Base-by-base conservation (phyloP, 2,329 filamentous ascomycete species). In the Penicillium capsulatum region DNA sequence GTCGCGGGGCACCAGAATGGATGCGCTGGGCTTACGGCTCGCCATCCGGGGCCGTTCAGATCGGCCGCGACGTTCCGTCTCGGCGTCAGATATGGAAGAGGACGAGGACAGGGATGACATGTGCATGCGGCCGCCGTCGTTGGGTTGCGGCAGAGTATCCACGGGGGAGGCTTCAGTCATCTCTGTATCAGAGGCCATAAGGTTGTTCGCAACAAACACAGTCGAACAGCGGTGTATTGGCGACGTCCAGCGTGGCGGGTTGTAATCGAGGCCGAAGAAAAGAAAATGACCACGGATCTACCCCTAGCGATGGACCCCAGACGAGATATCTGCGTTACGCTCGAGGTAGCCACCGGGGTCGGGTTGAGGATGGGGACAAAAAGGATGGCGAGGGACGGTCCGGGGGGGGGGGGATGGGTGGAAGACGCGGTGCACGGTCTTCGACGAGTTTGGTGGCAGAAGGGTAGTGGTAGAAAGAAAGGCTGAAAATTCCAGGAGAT, bases 1-100 rank as follows among this genome's bases (percentile, higher is more conserved):
- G 59, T 91, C 85, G 52, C 86, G 79, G 24, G 84, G 83, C 27
- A 94, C 84, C 48, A 90, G 85, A 50, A 92, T 83, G 33, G 87
- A 88, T 41, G 85, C 85, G 61, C 85, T 91, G 53, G 83, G 86
- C 66, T 88, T 87, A 34, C 86, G 77, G 53, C 79, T 85, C 13
- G 79, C 79, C 44, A 91, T 70, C 40, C 78, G 76, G 17, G 86
- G 86, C 24, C 86, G 79, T 47, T 72, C 63, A 31, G 69, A 67
- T 52, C 72, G 63, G 28, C 65, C 63, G 36, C 64, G 64, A 29
- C 68, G 65, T 36, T 70, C 67, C 28, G 54, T 58, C 58, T 65
- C 65, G 42, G 66, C 65, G 60, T 76, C 73, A 39, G 65, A 68
- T 51, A 70, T 66, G 30, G 71, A 74, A 17, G 69, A 70, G 16